Base-by-base conservation (phyloP, 2,329 filamentous ascomycete species). In the Amesomyces nigricolor region DNA sequence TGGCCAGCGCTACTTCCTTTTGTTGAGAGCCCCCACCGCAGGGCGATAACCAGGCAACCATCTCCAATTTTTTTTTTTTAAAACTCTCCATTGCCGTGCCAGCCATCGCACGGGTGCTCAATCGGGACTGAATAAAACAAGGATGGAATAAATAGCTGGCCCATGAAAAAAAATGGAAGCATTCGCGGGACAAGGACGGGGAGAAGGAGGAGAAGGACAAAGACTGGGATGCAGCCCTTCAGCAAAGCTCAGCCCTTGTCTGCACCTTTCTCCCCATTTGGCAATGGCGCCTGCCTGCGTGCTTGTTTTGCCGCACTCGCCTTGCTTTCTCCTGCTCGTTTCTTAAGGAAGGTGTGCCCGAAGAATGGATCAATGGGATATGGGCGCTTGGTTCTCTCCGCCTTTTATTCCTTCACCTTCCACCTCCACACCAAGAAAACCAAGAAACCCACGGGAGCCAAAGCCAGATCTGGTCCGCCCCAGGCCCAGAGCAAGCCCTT, bases 21-120 rank as follows among this genome's bases (percentile, higher is more conserved):
- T 62, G 61, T 62, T 62, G 61, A 59, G 45, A 42, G 22, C 37
- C 51, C 54, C 58, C 55, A 19, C 51, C 46, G 50, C 43, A 37
- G 32, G 29, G 46, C 48, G 35, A 51, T 59, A 56, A 22, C 59
- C 61, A 62, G 63, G 63, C 63, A 62, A 62, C 63, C 58, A 58
- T 57, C 32, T 16, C 40, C 22, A 26, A n/a, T n/a, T n/a, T 26
- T 26, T 26, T 3, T 26, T 26, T 3, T 26, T 26, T 26, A 3
- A 62, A 61, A 57, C 57, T 57, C 32, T 16, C 40, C 51, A 58
- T 58, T 57, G 53, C 60, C 13, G 51, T 58, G 40, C 47, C 57
- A 59, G 57, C 57, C 7, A 38, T 35, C 37, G 40, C 56, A 46
- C 38, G 53, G 40, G 38, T 4, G 4, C 50, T 52, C 47, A 53